Conservation (phyloP, 208 protist genomes). For the Leptomonas pyrrhocoris region DNA sequence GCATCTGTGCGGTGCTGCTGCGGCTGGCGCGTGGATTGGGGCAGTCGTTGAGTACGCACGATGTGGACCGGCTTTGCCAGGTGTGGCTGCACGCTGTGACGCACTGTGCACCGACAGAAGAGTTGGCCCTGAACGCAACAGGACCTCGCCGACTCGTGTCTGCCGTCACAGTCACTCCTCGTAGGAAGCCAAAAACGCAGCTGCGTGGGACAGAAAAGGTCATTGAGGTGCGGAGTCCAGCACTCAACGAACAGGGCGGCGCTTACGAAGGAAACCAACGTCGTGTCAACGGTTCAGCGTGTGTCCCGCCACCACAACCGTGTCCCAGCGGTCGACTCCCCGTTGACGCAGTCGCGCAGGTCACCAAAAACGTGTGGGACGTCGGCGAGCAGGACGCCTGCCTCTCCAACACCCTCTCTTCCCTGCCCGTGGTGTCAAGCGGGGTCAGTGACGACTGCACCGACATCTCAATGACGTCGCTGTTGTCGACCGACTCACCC, state of each 20-base stretch:
- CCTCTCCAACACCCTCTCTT: constrained; percentile 3
- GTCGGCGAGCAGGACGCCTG: constrained; percentile 12
- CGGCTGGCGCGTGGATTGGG: constrained; percentile 48
- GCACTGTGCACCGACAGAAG: constrained; percentile 8
- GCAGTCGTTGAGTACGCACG: constrained; percentile 52
- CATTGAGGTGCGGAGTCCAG: too few relatives aligned
- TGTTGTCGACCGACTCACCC: constrained; percentile 9
- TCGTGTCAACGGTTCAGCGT: too few relatives aligned
- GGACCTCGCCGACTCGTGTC: constrained; percentile 16
- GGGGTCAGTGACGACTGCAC: constrained; percentile 3
- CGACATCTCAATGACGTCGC: constrained; percentile 16
- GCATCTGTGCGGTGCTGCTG: constrained; percentile 57
- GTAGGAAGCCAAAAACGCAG: background rate
- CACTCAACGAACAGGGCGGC: too few relatives aligned
- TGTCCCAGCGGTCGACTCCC: constrained; percentile 6
- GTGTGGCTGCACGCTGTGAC: constrained; percentile 63
- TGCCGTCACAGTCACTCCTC: background rate
- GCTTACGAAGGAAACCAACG: too few relatives aligned
- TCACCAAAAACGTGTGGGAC: constrained; percentile 12
- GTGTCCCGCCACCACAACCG: background rate
- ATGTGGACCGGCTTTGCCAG: constrained; percentile 70
- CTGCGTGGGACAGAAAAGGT: too few relatives aligned
- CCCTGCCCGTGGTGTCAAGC: background rate
- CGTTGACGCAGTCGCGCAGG: constrained; percentile 3
- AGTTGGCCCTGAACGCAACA: constrained; percentile 23